Conservation (phyloP, 2,329 filamentous ascomycete genomes). For the Hypoxylon sp. region DNA sequence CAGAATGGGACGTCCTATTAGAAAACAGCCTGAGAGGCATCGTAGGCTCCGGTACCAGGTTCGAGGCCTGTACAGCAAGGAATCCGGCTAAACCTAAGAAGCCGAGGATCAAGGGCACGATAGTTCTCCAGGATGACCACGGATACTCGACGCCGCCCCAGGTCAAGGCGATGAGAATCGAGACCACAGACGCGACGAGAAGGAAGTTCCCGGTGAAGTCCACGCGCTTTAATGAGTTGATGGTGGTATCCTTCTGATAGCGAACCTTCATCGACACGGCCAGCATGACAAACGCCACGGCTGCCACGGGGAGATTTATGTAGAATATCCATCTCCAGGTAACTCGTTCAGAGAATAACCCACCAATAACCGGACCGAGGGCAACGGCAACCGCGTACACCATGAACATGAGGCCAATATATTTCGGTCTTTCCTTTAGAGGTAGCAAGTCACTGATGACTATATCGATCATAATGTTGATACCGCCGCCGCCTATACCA, state of each 20-base stretch:
- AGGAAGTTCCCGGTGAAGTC: constrained; percentile 58
- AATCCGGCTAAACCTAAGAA: constrained; percentile 57
- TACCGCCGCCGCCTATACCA: constrained; percentile 54
- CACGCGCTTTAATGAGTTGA: constrained; percentile 45
- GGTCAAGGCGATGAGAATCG: constrained; percentile 54
- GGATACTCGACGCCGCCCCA: constrained; percentile 36
- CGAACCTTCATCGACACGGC: constrained; percentile 53
- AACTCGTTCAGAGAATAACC: constrained; percentile 30
- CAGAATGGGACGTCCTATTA: constrained; percentile 57
- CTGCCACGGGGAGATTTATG: constrained; percentile 53
- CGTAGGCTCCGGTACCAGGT: constrained; percentile 49
- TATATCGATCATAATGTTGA: constrained; percentile 47
- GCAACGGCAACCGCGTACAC: constrained; percentile 52
- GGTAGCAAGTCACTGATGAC: constrained; percentile 65
- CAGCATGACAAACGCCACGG: constrained; percentile 48
- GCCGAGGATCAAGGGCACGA: constrained; percentile 57
- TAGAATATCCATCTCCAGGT: constrained; percentile 61
- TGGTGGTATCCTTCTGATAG: constrained; percentile 25
- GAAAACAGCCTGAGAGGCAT: constrained; percentile 62
- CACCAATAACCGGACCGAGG: constrained; percentile 50
- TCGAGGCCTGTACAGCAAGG: constrained; percentile 50
- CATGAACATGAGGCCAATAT: constrained; percentile 52
- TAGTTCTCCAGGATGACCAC: constrained; percentile 8
- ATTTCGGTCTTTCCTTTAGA: constrained; percentile 60
- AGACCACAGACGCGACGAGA: constrained; percentile 53